phyloP scores from a whole-genome alignment of 192 early-diverging fungal genomes.

The Backusella liffmaniae region DNA sequence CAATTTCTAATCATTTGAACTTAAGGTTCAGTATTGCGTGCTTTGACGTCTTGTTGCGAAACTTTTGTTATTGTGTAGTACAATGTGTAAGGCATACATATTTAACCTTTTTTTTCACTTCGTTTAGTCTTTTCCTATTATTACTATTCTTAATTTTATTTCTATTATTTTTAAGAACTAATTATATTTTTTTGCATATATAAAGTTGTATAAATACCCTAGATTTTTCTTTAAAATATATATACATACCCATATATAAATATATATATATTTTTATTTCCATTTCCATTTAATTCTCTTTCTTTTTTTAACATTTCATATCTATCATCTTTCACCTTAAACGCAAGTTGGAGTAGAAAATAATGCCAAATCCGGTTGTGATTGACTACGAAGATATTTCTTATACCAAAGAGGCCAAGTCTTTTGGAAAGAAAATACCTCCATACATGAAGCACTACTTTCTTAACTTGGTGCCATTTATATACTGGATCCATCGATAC shows the following conservation, averaged over 20 bases:
- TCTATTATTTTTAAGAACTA: not conserved
- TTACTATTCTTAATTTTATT: not conserved
- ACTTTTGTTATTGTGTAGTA: slow-evolving; percentile 4
- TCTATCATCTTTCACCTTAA: not conserved
- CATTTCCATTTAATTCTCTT: not conserved
- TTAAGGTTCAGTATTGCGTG: slow-evolving; percentile 14
- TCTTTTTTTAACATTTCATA: not conserved
- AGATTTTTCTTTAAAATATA: not conserved
- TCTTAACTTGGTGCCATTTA: slow-evolving; percentile 21
- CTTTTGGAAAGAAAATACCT: slow-evolving; percentile 20
- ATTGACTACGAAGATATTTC: slow-evolving; percentile 25
- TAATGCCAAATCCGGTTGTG: slow-evolving; percentile 8
- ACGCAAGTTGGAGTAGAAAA: not conserved
- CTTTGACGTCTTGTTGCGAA: slow-evolving; percentile 22
- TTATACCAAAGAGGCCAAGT: slow-evolving; percentile 11
- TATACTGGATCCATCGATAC: slow-evolving; percentile 30
- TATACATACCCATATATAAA: not conserved
- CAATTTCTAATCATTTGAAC: not conserved
- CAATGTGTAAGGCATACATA: not conserved
- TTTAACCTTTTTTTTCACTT: not conserved
- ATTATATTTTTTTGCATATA: not conserved
- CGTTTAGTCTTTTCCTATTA: not conserved
- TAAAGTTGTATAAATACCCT: not conserved
- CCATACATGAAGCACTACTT: slow-evolving; percentile 19
- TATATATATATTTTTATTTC: not conserved